Base-by-base conservation (phyloP, 2,329 filamentous ascomycete species). In the Alternaria sp. region DNA sequence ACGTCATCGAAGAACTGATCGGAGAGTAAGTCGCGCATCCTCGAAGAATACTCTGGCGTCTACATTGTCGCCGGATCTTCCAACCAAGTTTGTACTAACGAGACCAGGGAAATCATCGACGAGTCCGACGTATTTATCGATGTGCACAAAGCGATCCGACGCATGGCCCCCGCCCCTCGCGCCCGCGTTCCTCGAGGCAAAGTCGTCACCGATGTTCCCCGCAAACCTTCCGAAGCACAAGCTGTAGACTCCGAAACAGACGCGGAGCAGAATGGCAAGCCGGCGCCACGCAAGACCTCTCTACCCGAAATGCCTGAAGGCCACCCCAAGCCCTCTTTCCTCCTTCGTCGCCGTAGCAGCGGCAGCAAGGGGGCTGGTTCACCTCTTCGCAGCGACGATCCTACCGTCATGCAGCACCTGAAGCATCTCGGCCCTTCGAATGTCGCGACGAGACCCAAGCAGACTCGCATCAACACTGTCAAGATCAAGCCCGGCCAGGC, bases 101-200 rank as follows among this genome's bases (percentile, higher is more conserved):
- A 6, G 23, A 52, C 11, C 61, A 94, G 92, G 84, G 96, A 99
- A 86, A 99, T 98, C 68, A 96, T 99, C 66, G 96, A 99, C 78
- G 96, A 99, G 80, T 98, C 95, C 0, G 96, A 99, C 80, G 96
- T 99, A 11, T 99, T 97, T 75, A 91, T 99, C 67, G 96, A 99
- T 79, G 93, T 99, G 3, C 96, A 98, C 85, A 98, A 98, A 83
- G 96, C 96, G 21, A 97, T 99, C 70, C 89, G 96, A 61, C 92
- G 96, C 56, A 87, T 96, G 73, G 88, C 91, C 19, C 93, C 93
- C 1, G 93, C 94, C 2, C 95, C 95, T 1, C 91, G 93, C 75
- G 89, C 89, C 47, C 88, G 91, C 59, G 86, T 89, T n/a, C 86
- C 85, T 19, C 88, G 86, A 68, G 84, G 83, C 47, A 83, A 83